Percentiles rank a stretch among this genome's conserved stretches.
Conservation (phyloP, 495 filamentous ascomycete species). For the Peziza echinospora region DNA sequence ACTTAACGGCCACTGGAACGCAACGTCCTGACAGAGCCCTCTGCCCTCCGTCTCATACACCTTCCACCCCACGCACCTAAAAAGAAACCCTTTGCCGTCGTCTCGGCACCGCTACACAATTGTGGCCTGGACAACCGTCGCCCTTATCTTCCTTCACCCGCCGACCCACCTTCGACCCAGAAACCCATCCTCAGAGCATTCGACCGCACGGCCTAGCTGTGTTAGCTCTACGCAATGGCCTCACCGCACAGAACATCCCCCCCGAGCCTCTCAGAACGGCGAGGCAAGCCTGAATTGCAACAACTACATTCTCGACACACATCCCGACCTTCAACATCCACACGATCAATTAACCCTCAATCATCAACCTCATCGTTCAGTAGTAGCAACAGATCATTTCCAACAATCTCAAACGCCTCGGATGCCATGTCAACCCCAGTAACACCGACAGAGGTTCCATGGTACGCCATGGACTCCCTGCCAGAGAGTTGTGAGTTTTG, state of each 20-base stretch:
- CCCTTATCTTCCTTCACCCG: too few relatives aligned
- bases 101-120: too few relatives aligned
- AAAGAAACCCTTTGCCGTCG: too few relatives aligned
- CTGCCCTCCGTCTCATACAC: too few relatives aligned
- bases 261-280: constrained; percentile 17
- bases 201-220: too few relatives aligned
- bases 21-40: too few relatives aligned
- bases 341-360: neutral
- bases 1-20: too few relatives aligned
- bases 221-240: neutral
- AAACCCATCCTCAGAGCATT: too few relatives aligned
- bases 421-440: constrained; percentile 10
- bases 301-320: constrained; percentile 13
- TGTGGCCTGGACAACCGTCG: too few relatives aligned
- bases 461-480: neutral
- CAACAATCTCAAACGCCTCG: constrained; percentile 9
- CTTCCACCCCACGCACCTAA: too few relatives aligned
- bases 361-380: neutral
- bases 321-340: neutral
- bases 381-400: neutral
- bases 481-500: neutral
- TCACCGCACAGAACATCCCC: constrained; percentile 9
- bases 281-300: constrained; percentile 18
- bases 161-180: too few relatives aligned
- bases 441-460: constrained; percentile 14